Evolutionary conservation across 2,329 filamentous ascomycete species (phyloP), one percentile per base, ranked within the genome.

Genomic region (Ascochyta fabae): DNA sequence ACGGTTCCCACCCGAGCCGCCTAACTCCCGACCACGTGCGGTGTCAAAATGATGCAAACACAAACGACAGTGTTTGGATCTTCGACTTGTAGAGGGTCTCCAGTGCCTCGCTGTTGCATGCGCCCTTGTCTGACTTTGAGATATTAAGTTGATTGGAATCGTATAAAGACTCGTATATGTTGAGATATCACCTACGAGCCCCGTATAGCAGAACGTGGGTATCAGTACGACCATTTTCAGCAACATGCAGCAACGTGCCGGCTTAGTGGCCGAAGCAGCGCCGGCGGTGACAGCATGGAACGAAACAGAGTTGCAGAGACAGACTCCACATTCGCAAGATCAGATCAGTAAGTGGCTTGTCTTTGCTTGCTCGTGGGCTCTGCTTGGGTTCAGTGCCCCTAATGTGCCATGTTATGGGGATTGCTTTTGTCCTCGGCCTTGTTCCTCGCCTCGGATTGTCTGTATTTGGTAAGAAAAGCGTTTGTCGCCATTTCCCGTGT

Each of bases 401-500:
- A 27, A 22, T 27, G 6, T 42, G 26, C 16, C 40, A 23, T 27
- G 19, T 34, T 24, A 5, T 39, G 27, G 52, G 52, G 10, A 40
- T 13, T 23, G 8, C 52, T 39, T 12, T 27, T 39, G 16, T 6
- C 33, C 33, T 10, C 16, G 23, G n/a, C 8, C 35, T 38, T 12
- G 23, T 29, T 16, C 26, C 26, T 12, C 24, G 22, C 39, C 33
- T 34, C n/a, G 12, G 15, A 22, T 36, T 49, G 47, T 8, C 34
- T 49, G 27, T 24, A 16, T 31, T 31, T 41, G 40, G 52, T 9
- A 8, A 26, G 35, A 23, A 34, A 26, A 31, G 13, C 46, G 41
- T 36, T 49, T 50, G 41, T 33, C 46, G 35, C 41, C 22, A 31
- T 50, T 31, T 9, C 24, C n/a, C n/a, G n/a, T n/a, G n/a, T n/a